Base-by-base conservation (phyloP, 2,329 filamentous ascomycete genomes). In the Fusarium marasasianum region DNA sequence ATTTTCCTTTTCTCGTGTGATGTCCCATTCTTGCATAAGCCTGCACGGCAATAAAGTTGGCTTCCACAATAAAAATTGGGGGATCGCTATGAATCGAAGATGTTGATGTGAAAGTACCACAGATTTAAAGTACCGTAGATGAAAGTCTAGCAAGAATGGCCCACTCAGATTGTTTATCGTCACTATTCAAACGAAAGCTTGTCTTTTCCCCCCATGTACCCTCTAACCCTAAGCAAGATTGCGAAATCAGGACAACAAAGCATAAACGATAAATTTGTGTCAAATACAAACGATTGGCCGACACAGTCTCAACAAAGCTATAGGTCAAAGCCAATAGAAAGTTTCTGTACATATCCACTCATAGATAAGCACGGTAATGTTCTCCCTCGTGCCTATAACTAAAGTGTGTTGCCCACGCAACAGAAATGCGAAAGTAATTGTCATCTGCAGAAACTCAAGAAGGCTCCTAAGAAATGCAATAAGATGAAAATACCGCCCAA, bases 1-100 rank as follows among this genome's bases (percentile, higher is more conserved):
- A 14, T 8, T 20, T 35, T 24, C 14, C 5, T 17, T 31, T n/a
- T 4, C 7, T 51, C 12, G 7, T 14, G 6, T 14, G 6, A 8
- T 33, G 0, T 7, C 15, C 31, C 5, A 31, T 17, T 22, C 14
- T 8, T 8, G 4, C 8, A n/a, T n/a, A 10, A 31, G 4, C 14
- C 3, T 8, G 3, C 15, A 31, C 14, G 22, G 3, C 20, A 48
- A 48, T 17, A 22, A 3, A 3, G 4, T 31, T 9, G 3, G 3
- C 0, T 8, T 18, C 18, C 6, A 12, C 3, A n/a, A n/a, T 5
- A 2, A 8, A 50, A 17, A 5, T 12, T 8, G 7, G 20, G 20
- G 26, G 7, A 22, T 31, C 15, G 22, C 3, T n/a, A 8, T 13
- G 17, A 12, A 13, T 15, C 10, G 15, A n/a, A 33, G 11, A 8